phyloP scores from a whole-genome alignment of 108 stramenopile species.

The Seminavis robusta region DNA sequence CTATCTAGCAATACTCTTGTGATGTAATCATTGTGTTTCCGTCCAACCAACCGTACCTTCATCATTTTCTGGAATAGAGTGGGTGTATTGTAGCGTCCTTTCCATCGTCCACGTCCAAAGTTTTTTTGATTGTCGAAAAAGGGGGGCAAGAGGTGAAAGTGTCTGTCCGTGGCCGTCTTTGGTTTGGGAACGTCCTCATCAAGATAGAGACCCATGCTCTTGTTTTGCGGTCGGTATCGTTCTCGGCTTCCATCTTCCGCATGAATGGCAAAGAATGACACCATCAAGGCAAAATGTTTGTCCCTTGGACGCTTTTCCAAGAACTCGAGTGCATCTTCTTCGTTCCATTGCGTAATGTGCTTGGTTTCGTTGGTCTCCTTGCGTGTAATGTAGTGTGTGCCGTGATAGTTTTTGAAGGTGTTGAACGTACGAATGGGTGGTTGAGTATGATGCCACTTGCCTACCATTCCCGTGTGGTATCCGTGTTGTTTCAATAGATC shows the following conservation, averaged over 20 bases:
- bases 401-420: constrained; percentile 26
- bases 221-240: constrained; percentile 55
- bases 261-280: constrained; percentile 82
- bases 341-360: constrained; percentile 67
- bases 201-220: constrained; percentile 47
- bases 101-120: constrained; percentile 67
- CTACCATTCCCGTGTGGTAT: constrained; percentile 69
- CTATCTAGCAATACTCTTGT: too few species aligned
- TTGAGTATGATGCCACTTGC: constrained; percentile 56
- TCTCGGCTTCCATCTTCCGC: constrained; percentile 43
- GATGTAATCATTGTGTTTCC: too few species aligned
- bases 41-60: too few species aligned
- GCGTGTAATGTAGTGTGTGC: constrained; percentile 27
- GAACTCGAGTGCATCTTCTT: constrained; percentile 60
- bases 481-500: constrained; percentile 55
- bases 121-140: constrained; percentile 41
- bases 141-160: constrained; percentile 28
- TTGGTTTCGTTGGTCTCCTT: constrained; percentile 5
- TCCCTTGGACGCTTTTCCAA: constrained; percentile 29
- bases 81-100: constrained; percentile 51
- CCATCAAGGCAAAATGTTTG: constrained; percentile 69
- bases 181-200: constrained; percentile 57
- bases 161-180: constrained; percentile 26
- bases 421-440: constrained; percentile 17
- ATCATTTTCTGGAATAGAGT: constrained; percentile 68